Percentiles rank a stretch among this genome's conserved stretches.
Conservation (phyloP, 768 basidiomycete species). For the Suillus hirtellus region DNA sequence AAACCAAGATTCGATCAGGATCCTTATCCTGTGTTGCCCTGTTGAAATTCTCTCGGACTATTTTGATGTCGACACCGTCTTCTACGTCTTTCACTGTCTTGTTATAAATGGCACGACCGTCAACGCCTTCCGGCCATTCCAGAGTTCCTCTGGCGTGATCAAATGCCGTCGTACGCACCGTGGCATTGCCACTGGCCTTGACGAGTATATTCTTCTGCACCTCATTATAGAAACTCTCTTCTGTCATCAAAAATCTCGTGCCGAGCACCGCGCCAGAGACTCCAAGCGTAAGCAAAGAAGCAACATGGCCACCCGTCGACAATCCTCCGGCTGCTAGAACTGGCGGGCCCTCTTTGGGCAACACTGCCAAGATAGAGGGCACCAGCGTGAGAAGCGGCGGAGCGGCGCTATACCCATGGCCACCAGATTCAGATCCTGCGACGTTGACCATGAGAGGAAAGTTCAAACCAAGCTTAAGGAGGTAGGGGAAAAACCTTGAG, state of each 20-base stretch:
- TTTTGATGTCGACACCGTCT: conserved; percentile 43
- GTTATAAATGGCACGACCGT: conserved; percentile 52
- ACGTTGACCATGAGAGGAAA: conserved; percentile 9
- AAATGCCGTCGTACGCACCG: conserved; percentile 63
- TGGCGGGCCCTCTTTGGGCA: conserved; percentile 46
- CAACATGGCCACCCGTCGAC: conserved; percentile 61
- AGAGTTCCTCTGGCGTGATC: conserved; percentile 56
- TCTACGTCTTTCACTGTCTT: conserved; percentile 59
- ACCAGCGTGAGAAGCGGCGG: conserved; percentile 63
- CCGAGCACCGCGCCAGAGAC: conserved; percentile 70
- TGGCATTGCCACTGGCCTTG: conserved; percentile 42
- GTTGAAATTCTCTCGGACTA: conserved; percentile 44
- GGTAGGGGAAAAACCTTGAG: conserved; percentile 57
- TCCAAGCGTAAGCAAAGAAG: conserved; percentile 64
- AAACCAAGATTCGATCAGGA: conserved; percentile 53
- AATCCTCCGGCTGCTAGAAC: conserved; percentile 79
- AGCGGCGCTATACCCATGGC: conserved; percentile 63
- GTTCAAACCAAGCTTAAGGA: conserved; percentile 3
- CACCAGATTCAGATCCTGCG: conserved; percentile 77
- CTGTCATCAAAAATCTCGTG: conserved; percentile 72
- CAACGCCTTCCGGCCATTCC: conserved; percentile 61
- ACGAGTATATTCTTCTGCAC: conserved; percentile 55
- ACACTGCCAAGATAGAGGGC: conserved; percentile 48
- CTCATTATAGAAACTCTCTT: conserved; percentile 60
- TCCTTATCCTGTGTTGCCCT: conserved; percentile 48